Evolutionary conservation across 768 basidiomycete species (phyloP), one percentile per base, ranked within the genome.

Genomic region (Ramaria rubella): DNA sequence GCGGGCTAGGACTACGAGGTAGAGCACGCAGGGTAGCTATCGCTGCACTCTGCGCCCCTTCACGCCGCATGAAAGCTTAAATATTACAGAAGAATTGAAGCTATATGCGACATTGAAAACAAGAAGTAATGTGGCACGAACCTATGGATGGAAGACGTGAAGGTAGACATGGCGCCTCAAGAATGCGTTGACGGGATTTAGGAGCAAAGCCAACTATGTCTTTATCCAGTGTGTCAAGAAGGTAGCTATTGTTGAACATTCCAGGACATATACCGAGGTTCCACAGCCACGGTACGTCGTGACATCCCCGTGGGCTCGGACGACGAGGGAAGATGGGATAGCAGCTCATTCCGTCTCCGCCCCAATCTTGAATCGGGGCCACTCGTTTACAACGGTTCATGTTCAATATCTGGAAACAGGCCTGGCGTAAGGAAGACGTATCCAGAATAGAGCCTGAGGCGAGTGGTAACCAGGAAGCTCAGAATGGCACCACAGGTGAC

Each of bases 61-160:
- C 90, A 44, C 89, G 81, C 68, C 80, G 75, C 23, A 92, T 69
- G 63, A 88, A 85, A 52, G 80, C 86, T 86, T 59, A n/a, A n/a
- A n/a, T 62, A 66, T 49, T 33, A 23, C 26, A 49, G 44, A 61
- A 53, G 64, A 46, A 60, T 68, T 55, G 66, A 68, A 55, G 62
- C 62, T 31, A 59, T n/a, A n/a, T n/a, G n/a, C n/a, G n/a, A 30
- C 48, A 57, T 21, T 44, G 36, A 49, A 51, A 31, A 17, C 27
- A 31, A 55, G 21, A 58, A 44, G 57, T 52, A 55, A 29, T 14
- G 45, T 57, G 9, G 23, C 38, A 73, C 79, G 50, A 61, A 85
- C 86, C 78, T 59, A 72, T 76, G 7, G 83, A 78, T 14, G 88
- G 88, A 44, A 90, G 76, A n/a, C 87, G 77, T 51, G 77, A 79